These are phyloP conservation scores for Hygrophila difformis DNA, from an alignment of 257 asterid genomes.

Conservation along the genomic window DNA sequence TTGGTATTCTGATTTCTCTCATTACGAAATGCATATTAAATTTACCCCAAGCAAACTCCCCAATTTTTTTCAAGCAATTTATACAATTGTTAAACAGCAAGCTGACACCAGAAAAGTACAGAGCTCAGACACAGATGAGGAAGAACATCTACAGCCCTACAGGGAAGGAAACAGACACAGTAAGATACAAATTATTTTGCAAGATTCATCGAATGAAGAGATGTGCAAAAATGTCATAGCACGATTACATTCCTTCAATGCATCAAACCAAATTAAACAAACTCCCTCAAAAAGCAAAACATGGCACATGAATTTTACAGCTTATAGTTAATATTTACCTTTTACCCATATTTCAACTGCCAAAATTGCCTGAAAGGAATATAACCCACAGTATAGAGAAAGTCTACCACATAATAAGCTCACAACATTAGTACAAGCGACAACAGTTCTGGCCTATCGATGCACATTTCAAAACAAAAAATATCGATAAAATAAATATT, in stretches of 20 bases:
- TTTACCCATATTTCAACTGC: conserved; percentile 10
- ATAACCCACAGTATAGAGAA: not conserved
- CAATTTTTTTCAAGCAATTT: no score
- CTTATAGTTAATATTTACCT: conserved; percentile 20
- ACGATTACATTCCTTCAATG: conserved; percentile 9
- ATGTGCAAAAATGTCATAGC: not conserved
- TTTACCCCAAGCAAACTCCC: no score
- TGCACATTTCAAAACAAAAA: no score
- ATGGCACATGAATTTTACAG: conserved; percentile 17
- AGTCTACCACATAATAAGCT: not conserved
- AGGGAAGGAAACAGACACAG: not conserved
- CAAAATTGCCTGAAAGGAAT: conserved; percentile 45
- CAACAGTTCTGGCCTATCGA: no score
- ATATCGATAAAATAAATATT: no score
- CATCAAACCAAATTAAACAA: conserved; percentile 5
- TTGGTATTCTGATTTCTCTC: no score
- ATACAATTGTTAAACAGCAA: no score
- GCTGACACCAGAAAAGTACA: no score
- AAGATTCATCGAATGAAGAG: conserved; percentile 6
- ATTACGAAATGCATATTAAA: no score
- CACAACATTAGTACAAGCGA: no score
- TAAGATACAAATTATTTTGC: conserved; percentile 16
- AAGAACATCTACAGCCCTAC: no score
- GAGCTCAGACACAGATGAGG: no score
- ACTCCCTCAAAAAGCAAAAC: conserved; percentile 9